Conservation (phyloP, 1,284 basidiomycete genomes). For the Cryptococcus sp. region DNA sequence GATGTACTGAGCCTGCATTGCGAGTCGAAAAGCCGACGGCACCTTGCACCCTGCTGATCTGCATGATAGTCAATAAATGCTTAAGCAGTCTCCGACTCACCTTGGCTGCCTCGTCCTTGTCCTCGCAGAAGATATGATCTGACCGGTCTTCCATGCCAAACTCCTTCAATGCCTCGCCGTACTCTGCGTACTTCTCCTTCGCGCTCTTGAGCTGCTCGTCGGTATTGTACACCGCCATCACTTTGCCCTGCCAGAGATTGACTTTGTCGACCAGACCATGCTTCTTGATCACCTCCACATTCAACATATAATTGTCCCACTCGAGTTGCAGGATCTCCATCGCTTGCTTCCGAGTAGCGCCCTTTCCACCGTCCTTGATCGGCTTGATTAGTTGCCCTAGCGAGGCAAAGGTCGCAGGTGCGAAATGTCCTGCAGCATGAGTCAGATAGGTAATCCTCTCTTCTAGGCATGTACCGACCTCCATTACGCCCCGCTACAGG, state of each 20-base stretch:
- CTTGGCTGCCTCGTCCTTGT: background rate
- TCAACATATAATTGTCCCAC: conserved; percentile 56
- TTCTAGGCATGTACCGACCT: background rate
- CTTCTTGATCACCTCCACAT: conserved; percentile 3
- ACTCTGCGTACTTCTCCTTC: background rate
- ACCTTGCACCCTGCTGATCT: conserved; percentile 2
- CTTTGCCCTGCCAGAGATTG: conserved; percentile 1
- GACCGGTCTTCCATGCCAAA: background rate
- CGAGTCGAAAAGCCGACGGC: conserved; percentile 2
- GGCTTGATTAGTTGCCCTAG: conserved; percentile 12
- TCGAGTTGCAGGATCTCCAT: conserved; percentile 58
- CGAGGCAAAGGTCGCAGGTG: conserved; percentile 11
- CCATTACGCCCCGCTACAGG: conserved; percentile 5
- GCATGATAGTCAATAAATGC: too few species aligned
- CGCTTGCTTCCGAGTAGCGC: conserved; percentile 42
- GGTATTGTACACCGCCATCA: conserved; percentile 1
- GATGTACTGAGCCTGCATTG: conserved; percentile 2
- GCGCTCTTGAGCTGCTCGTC: background rate
- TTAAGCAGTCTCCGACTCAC: background rate
- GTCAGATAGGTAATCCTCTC: too few species aligned
- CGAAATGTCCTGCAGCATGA: conserved; percentile 6
- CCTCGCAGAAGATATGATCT: background rate
- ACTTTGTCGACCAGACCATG: conserved; percentile 47
- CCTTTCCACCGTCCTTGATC: conserved; percentile 26
- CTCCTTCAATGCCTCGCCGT: background rate